Conservation (phyloP, 2,329 filamentous ascomycete species). For the Calycina herbarum region DNA sequence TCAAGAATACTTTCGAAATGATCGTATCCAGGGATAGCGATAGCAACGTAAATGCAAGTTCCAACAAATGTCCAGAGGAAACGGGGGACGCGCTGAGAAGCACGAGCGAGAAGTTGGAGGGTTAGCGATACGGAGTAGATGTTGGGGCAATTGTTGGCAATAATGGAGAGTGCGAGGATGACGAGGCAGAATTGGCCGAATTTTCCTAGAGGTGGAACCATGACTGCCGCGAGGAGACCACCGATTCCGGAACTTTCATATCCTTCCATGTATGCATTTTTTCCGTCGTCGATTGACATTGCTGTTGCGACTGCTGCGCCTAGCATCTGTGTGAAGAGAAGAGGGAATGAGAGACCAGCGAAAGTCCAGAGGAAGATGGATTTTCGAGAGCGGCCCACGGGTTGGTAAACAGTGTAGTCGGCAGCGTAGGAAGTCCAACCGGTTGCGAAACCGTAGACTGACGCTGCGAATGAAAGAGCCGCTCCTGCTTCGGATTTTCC, state of each 20-base stretch:
- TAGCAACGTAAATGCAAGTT: constrained; percentile 64
- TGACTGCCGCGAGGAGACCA: constrained; percentile 64
- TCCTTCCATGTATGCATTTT: constrained; percentile 55
- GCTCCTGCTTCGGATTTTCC: constrained; percentile 61
- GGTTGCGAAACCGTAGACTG: constrained; percentile 68
- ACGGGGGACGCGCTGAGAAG: constrained; percentile 61
- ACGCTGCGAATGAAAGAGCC: constrained; percentile 64
- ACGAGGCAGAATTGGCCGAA: constrained; percentile 74
- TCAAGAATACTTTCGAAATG: constrained; percentile 65
- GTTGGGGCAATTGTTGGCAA: constrained; percentile 71
- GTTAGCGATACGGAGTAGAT: constrained; percentile 70
- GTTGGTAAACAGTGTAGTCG: constrained; percentile 81
- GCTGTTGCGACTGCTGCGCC: constrained; percentile 70
- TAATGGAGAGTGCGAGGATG: constrained; percentile 64
- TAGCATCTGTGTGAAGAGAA: constrained; percentile 73
- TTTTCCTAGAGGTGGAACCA: constrained; percentile 61
- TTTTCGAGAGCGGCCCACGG: constrained; percentile 54
- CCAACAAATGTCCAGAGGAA: constrained; percentile 66
- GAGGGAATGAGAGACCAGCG: constrained; percentile 66
- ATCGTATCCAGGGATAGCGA: constrained; percentile 68
- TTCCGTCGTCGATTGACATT: constrained; percentile 51
- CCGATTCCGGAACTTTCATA: constrained; percentile 61
- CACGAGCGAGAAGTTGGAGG: constrained; percentile 62
- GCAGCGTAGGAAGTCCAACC: constrained; percentile 75
- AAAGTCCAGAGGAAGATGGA: constrained; percentile 71